Evolutionary conservation across 2,329 filamentous ascomycete genomes (phyloP), one percentile per base, ranked within the genome.

Genomic region (Pseudogymnoascus sp.): DNA sequence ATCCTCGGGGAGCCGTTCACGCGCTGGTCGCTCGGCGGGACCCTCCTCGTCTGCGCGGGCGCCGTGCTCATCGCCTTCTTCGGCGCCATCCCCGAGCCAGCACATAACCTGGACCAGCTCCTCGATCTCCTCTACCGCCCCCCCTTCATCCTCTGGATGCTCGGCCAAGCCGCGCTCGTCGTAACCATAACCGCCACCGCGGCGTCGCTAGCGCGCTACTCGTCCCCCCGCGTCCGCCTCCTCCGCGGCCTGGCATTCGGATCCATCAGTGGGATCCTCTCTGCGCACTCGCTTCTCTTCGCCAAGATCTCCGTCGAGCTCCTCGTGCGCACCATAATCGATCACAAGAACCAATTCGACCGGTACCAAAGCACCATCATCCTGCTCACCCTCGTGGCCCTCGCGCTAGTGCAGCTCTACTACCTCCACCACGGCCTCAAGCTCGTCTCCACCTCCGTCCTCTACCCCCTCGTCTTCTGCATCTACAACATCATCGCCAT

Each of bases 401-500:
- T 97, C 62, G 92, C 94, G 3, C 80, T 99, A 45, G 88, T 85
- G 45, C 94, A 99, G 73, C 82, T 99, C 5, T 99, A 96, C 75
- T 97, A 95, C 73, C 83, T 99, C 62, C 94, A 99, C 71, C 84
- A 90, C 41, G 94, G 94, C 59, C 80, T 99, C 63, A 96, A 96
- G 74, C 81, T 99, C 58, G 91, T 95, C 72, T 96, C 92, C 59
- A 97, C 94, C 19, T 96, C 90, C 68, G 88, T 97, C 63, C 80
- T 99, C 66, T 99, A 99, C 73, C 94, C 94, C 4, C 86, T 97
- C 67, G 92, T 97, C 37, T 99, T 99, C 74, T 99, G 94, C 79
- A 84, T 97, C 65, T 99, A 97, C 80, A 99, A 99, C 78, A 96
- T 99, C 69, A 92, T 97, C 69, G 94, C 94, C 65, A 99, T 99